These are phyloP conservation scores for Dunaliella salina DNA, from an alignment of 163 green algal genomes.

Conservation along the genomic window DNA sequence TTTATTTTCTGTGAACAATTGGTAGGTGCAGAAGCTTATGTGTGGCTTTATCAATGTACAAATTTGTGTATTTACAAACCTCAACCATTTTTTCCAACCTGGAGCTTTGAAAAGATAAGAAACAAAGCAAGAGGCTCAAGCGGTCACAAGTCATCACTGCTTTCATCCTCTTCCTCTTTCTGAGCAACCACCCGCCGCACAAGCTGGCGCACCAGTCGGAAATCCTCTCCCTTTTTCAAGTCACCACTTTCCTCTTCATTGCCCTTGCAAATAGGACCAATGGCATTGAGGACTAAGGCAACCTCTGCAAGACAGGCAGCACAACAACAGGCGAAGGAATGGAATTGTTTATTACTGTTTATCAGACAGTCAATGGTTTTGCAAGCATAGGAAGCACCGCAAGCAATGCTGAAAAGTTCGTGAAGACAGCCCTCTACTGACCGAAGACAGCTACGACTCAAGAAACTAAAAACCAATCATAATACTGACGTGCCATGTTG, in stretches of 20 bases:
- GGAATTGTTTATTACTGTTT: neutral
- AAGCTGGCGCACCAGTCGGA: neutral
- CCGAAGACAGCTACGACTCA: neutral
- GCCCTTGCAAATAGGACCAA: conserved; percentile 29
- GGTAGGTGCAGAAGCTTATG: too few relatives aligned
- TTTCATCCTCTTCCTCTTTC: conserved; percentile 6
- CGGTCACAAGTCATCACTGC: neutral
- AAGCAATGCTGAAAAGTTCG: too few relatives aligned
- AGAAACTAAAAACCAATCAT: neutral
- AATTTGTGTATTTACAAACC: too few relatives aligned
- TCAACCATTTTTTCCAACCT: too few relatives aligned
- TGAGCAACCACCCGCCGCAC: conserved; percentile 3
- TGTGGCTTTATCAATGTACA: too few relatives aligned
- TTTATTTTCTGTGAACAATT: too few relatives aligned
- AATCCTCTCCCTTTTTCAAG: conserved; percentile 13
- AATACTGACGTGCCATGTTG: neutral
- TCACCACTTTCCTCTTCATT: conserved; percentile 20
- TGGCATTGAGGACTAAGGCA: conserved; percentile 43
- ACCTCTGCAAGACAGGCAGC: conserved; percentile 25
- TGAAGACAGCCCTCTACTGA: neutral
- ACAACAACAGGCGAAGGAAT: neutral
- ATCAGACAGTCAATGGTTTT: neutral
- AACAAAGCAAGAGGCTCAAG: too few relatives aligned
- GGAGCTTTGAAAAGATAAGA: too few relatives aligned
- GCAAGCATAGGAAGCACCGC: neutral